These are phyloP conservation scores for Lathyrus sativus DNA, from an alignment of 306 rosid species.

Conservation along the genomic window DNA sequence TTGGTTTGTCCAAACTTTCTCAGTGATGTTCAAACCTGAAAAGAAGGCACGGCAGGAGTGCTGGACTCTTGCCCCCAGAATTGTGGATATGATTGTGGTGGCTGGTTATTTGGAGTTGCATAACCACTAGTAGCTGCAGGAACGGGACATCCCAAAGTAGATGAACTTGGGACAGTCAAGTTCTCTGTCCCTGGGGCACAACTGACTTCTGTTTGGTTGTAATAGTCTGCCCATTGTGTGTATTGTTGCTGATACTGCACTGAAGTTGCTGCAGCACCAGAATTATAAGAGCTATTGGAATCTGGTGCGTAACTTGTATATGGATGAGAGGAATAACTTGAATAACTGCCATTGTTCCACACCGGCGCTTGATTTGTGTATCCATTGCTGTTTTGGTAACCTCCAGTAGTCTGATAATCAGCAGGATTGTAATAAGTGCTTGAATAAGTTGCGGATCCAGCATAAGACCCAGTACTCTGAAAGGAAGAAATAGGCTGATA, in stretches of 20 bases:
- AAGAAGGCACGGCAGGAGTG: slow-evolving; percentile 63
- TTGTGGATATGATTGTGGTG: slow-evolving; percentile 60
- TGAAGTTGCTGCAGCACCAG: slow-evolving; percentile 61
- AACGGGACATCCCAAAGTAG: slow-evolving; percentile 58
- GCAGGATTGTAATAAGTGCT: slow-evolving; percentile 99
- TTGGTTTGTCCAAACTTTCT: slow-evolving; percentile 27
- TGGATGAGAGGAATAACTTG: slow-evolving; percentile 73
- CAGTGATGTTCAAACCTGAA: slow-evolving; percentile 78
- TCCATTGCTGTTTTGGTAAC: slow-evolving; percentile 71
- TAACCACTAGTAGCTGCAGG: slow-evolving; percentile 62
- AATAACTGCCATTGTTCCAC: slow-evolving; percentile 81
- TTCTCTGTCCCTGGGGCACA: slow-evolving; percentile 99
- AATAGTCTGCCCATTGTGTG: slow-evolving; percentile 91
- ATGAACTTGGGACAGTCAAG: slow-evolving; percentile 61
- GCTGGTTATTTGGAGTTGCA: slow-evolving; percentile 60
- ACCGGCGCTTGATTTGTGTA: slow-evolving; percentile 69
- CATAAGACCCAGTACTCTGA: slow-evolving; percentile 99
- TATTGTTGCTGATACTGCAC: slow-evolving; percentile 79
- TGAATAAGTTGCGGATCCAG: slow-evolving; percentile 97
- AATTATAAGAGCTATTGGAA: slow-evolving; percentile 61
- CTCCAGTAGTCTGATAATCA: slow-evolving; percentile 99
- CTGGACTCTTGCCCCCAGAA: slow-evolving; percentile 83
- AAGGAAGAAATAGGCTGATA: slow-evolving; percentile 99
- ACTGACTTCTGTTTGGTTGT: slow-evolving; percentile 93
- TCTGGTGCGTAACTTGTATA: slow-evolving; percentile 75